A percentile compares a stretch with the other conserved stretches of the same genome.
Evolutionary conservation across 768 basidiomycete genomes (phyloP).

Genomic region (Panaeolus papilionaceus): DNA sequence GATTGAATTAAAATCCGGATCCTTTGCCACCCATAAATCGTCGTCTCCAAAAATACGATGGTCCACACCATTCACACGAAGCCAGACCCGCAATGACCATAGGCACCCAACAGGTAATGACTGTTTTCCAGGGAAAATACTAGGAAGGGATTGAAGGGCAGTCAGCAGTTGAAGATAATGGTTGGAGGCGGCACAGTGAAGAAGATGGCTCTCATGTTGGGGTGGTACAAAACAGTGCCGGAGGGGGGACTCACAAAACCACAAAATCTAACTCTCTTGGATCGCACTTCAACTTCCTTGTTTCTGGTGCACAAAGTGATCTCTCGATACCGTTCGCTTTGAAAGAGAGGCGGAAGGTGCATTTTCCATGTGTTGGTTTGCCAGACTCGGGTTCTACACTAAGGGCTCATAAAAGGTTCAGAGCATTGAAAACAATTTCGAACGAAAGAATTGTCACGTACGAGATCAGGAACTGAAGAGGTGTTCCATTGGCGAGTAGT

Average conservation of each 20-base stretch:
- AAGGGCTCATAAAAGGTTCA: not conserved
- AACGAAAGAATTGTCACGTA: constrained; percentile 36
- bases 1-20: constrained; percentile 67
- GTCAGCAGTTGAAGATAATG: constrained; percentile 9
- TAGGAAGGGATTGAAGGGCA: constrained; percentile 27
- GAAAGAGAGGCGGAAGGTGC: constrained; percentile 59
- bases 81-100: constrained; percentile 68
- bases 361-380: constrained; percentile 49
- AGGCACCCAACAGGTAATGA: constrained; percentile 59
- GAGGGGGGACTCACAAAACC: constrained; percentile 56
- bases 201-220: not conserved
- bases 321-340: constrained; percentile 63
- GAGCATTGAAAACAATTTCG: constrained; percentile 3
- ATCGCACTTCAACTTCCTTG: constrained; percentile 54
- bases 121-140: constrained; percentile 65
- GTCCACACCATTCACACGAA: constrained; percentile 60
- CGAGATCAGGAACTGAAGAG: constrained; percentile 58
- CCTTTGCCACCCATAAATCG: constrained; percentile 69
- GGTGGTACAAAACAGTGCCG: not conserved
- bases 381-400: constrained; percentile 55
- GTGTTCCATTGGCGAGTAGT: constrained; percentile 48
- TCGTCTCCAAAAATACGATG: constrained; percentile 70
- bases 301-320: constrained; percentile 52
- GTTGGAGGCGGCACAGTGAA: not conserved
- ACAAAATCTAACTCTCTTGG: constrained; percentile 62